Conservation (phyloP, 2,329 filamentous ascomycete species). For the Scopulariopsis brevicaulis region DNA sequence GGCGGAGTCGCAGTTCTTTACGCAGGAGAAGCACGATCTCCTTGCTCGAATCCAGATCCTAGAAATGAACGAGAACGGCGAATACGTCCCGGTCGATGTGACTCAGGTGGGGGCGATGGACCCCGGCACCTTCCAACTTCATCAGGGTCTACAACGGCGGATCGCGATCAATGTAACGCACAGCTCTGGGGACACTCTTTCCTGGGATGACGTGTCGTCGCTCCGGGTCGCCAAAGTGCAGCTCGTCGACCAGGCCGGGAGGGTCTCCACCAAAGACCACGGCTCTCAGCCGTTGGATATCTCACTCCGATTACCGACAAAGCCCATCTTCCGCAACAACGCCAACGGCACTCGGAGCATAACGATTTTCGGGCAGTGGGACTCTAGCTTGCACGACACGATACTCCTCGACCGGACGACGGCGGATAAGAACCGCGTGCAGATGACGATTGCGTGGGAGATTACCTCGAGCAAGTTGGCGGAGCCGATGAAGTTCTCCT, state of each 20-base stretch:
- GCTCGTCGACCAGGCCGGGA: conserved; percentile 74
- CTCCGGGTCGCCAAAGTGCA: conserved; percentile 73
- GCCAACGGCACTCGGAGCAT: conserved; percentile 84
- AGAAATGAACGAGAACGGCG: conserved; percentile 82
- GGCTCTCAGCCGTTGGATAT: conserved; percentile 58
- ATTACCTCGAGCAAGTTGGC: conserved; percentile 72
- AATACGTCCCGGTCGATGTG: conserved; percentile 88
- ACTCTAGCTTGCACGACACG: conserved; percentile 85
- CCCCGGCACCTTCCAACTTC: conserved; percentile 83
- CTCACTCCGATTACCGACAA: conserved; percentile 61
- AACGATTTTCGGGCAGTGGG: conserved; percentile 87
- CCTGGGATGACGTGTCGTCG: conserved; percentile 74
- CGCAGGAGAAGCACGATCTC: conserved; percentile 87
- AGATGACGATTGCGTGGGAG: conserved; percentile 80
- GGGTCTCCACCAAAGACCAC: conserved; percentile 59
- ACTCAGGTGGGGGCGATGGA: conserved; percentile 77
- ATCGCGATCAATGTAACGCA: conserved; percentile 84
- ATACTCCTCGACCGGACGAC: conserved; percentile 90
- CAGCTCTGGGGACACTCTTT: conserved; percentile 75
- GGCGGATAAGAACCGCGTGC: conserved; percentile 83
- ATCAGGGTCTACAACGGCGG: conserved; percentile 85
- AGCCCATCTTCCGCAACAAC: conserved; percentile 72
- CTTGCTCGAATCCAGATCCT: conserved; percentile 81
- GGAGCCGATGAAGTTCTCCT: conserved; percentile 78
- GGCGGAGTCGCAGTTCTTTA: conserved; percentile 84